Conservation (phyloP, 164 flowering plant genomes). For the Magnolia officinalis region DNA sequence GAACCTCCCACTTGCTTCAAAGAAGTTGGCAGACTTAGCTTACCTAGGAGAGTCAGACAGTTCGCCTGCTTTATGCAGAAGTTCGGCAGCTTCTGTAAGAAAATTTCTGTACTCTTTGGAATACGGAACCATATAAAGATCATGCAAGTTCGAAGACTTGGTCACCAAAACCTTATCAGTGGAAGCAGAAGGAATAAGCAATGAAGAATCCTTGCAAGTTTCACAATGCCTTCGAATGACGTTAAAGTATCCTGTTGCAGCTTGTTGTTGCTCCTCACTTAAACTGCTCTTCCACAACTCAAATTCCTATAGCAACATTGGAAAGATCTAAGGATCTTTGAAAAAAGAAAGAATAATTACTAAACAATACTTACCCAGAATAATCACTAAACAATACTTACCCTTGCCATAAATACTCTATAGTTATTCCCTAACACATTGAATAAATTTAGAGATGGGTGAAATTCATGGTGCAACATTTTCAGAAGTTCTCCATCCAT, state of each 20-base stretch:
- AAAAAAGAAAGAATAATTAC: background rate
- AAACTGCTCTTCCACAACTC: conserved; percentile 68
- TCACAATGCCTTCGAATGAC: conserved; percentile 74
- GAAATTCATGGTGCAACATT: no score
- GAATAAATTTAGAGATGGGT: no score
- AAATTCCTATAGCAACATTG: conserved; percentile 60
- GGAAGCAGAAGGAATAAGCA: conserved; percentile 7
- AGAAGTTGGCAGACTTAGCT: background rate
- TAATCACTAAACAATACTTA: no score
- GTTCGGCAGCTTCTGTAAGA: conserved; percentile 63
- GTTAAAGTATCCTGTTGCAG: conserved; percentile 68
- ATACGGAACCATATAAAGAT: conserved; percentile 64
- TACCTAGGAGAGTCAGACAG: conserved; percentile 71
- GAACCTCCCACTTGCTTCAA: background rate
- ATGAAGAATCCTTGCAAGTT: conserved; percentile 32
- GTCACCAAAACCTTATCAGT: conserved; percentile 16
- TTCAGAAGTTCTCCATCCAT: background rate
- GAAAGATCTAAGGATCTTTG: background rate
- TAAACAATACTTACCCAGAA: no score
- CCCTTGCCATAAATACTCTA: no score
- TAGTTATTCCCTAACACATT: no score
- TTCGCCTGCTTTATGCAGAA: conserved; percentile 82
- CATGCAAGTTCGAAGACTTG: conserved; percentile 16
- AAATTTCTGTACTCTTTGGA: conserved; percentile 54
- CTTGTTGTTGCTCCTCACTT: conserved; percentile 45